Conservation (phyloP, 345 rosid genomes). For the Syzygium aqueum region DNA sequence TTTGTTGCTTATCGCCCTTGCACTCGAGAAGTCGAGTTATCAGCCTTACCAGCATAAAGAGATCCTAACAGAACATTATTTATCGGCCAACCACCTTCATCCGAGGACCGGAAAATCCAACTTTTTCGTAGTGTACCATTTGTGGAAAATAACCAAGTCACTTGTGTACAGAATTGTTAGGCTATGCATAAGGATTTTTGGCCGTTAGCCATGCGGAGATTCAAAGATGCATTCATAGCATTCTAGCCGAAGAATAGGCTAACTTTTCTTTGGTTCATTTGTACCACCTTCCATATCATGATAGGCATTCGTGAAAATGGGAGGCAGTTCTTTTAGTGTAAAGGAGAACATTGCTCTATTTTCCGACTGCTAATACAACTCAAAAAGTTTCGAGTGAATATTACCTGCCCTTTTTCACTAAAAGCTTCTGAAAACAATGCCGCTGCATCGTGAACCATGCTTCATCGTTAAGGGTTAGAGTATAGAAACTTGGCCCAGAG, state of each 20-base stretch:
- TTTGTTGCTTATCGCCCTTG: conserved; percentile 80
- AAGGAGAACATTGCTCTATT: not conserved
- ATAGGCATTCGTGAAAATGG: not conserved
- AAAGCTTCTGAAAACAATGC: not conserved
- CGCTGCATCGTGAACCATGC: no score
- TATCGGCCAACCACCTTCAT: not conserved
- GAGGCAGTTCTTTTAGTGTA: not conserved
- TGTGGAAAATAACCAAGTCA: not conserved
- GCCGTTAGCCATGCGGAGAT: not conserved
- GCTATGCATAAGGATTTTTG: not conserved
- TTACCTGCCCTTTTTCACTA: not conserved
- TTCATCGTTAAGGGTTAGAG: not conserved
- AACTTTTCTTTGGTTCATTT: not conserved
- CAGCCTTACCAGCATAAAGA: conserved; percentile 37
- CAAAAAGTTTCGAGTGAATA: not conserved
- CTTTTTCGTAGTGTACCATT: not conserved
- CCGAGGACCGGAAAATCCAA: not conserved
- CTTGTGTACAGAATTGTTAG: not conserved
- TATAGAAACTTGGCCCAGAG: not conserved
- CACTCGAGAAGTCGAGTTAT: conserved; percentile 77
- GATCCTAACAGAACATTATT: not conserved
- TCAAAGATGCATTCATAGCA: not conserved
- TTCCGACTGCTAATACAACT: not conserved
- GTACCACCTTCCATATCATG: not conserved
- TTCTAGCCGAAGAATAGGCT: not conserved